phyloP scores from a whole-genome alignment of 805 yeast genomes.

The Candida patagonica region DNA sequence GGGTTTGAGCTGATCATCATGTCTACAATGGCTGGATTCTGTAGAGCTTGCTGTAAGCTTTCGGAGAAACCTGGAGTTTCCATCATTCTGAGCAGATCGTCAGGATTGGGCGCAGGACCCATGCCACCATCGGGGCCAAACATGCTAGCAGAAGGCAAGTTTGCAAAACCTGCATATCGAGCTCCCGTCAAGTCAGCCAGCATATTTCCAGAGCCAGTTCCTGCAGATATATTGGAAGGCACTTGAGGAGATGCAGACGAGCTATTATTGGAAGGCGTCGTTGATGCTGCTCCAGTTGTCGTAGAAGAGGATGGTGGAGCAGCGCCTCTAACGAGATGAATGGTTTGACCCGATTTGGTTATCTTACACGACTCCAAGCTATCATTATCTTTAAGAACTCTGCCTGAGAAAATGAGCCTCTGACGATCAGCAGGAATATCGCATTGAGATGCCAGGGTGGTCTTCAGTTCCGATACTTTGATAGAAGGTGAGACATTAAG shows the following conservation, averaged over 20 bases:
- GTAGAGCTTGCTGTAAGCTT: slow-evolving; percentile 69
- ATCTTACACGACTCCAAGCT: slow-evolving; percentile 68
- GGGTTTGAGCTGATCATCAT: slow-evolving; percentile 75
- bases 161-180: slow-evolving; percentile 86
- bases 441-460: slow-evolving; percentile 47
- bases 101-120: slow-evolving; percentile 68
- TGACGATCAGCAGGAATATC: slow-evolving; percentile 71
- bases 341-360: slow-evolving; percentile 66
- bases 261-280: slow-evolving; percentile 18
- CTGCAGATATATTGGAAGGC: slow-evolving; percentile 80
- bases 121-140: slow-evolving; percentile 95
- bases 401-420: slow-evolving; percentile 86
- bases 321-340: slow-evolving; percentile 84
- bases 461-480: slow-evolving; percentile 64
- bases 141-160: slow-evolving; percentile 77
- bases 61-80: slow-evolving; percentile 75
- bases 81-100: slow-evolving; percentile 66
- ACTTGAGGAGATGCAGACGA: slow-evolving; percentile 29
- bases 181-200: slow-evolving; percentile 91
- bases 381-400: slow-evolving; percentile 80
- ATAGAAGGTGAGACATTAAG: slow-evolving; percentile 43
- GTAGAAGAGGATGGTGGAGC: slow-evolving; percentile 31
- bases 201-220: slow-evolving; percentile 82
- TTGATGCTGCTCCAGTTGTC: slow-evolving; percentile 18
- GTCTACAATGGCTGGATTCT: slow-evolving; percentile 84